Evolutionary conservation across 345 rosid genomes (phyloP), one percentile per base, ranked within the genome.

Genomic region (Salix udensis): DNA sequence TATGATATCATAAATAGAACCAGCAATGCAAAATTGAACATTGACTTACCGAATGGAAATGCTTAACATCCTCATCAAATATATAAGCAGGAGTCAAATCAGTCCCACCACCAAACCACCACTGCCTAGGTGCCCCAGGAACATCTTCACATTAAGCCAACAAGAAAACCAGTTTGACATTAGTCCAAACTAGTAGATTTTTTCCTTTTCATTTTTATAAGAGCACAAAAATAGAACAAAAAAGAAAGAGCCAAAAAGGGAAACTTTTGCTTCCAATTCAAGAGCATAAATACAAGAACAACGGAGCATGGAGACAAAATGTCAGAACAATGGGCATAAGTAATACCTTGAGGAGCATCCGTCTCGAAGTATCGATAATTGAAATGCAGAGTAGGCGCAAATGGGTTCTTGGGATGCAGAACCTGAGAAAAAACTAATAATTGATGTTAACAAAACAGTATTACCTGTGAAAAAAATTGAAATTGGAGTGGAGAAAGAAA

Each of bases 51-150:
- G 92, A 87, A 78, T 96, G 99, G 61, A 96, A 96, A 82, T 93
- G 98, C 87, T 87, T 91, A 77, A 92, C 97, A 87, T 96, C 99
- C 75, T 96, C 98, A 73, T 96, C 97, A 72, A 92, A 92, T 83
- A 96, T 89, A 80, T 96, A 96, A 82, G 99, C 86, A 82, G 99
- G 99, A 62, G 99, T 93, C 36, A 96, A 87, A 88, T 96, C 99
- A 75, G 99, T 96, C n/a, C 99, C 99, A 75, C 99, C 98, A 42
- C 99, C 98, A 80, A 96, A 93, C 99, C 99, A 96, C 99, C 99
- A 96, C 76, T 93, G 98, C 85, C 91, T 86, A 1, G 98, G 98
- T 68, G 98, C 98, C 86, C 99, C 99, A 67, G 97, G 98, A 77
- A 76, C 74, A 87, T 96, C 99, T 96, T 78, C 76, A 31, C 64